phyloP scores from a whole-genome alignment of 2,329 filamentous ascomycete species.

The Phyllosticta citribraziliensis region DNA sequence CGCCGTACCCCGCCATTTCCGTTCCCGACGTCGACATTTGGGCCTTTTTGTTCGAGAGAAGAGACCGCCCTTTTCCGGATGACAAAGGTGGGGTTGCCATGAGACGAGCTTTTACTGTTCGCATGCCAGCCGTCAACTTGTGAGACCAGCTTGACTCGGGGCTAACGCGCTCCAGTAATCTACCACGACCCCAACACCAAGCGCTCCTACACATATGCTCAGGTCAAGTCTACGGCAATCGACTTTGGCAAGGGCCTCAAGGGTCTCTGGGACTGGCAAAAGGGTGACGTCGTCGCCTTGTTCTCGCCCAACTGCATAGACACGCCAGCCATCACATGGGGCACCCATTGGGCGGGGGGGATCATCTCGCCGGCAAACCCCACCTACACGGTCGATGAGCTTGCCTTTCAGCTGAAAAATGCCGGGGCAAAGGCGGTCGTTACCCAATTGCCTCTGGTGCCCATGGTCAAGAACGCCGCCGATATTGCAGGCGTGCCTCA shows the following conservation, averaged over 20 bases:
- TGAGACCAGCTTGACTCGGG: slow-evolving; percentile 1
- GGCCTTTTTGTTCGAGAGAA: slow-evolving; percentile 65
- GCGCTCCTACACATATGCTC: slow-evolving; percentile 58
- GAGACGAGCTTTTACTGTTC: neutral
- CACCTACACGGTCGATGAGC: slow-evolving; percentile 71
- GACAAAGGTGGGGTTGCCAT: slow-evolving; percentile 52
- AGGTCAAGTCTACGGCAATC: slow-evolving; percentile 55
- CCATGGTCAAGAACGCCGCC: slow-evolving; percentile 58
- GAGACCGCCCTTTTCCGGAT: slow-evolving; percentile 55
- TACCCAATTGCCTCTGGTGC: slow-evolving; percentile 60
- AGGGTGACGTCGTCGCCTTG: slow-evolving; percentile 71
- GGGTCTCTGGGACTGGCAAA: slow-evolving; percentile 65
- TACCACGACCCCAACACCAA: slow-evolving; percentile 66
- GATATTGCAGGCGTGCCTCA: slow-evolving; percentile 58
- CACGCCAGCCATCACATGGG: slow-evolving; percentile 66
- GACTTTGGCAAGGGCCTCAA: slow-evolving; percentile 76
- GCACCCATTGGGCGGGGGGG: slow-evolving; percentile 74
- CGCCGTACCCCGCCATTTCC: slow-evolving; percentile 52
- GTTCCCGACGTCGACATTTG: slow-evolving; percentile 72
- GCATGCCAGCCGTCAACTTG: neutral
- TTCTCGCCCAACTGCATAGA: slow-evolving; percentile 85
- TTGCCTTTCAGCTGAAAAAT: slow-evolving; percentile 75
- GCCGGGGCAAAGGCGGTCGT: slow-evolving; percentile 63
- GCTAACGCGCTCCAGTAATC: slow-evolving; percentile 47
- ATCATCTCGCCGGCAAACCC: slow-evolving; percentile 80